A percentile compares a stretch with the other conserved stretches of the same genome.
phyloP scores from a whole-genome alignment of 495 filamentous ascomycete species.

The Hypoxylon crocopeplum region DNA sequence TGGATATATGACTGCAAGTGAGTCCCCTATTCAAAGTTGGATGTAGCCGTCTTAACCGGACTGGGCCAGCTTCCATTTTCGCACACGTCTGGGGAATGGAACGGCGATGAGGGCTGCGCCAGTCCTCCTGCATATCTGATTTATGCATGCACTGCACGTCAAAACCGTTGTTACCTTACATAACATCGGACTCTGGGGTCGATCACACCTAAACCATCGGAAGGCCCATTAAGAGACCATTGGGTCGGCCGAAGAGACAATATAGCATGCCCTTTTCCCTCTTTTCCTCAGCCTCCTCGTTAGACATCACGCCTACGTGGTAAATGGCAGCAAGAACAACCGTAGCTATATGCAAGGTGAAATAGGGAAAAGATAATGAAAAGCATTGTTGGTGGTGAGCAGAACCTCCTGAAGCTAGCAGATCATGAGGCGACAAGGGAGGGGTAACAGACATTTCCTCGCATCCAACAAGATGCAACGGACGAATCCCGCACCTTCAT shows the following conservation, averaged over 20 bases:
- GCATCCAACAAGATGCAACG: slow-evolving; percentile 15
- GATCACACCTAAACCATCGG: slow-evolving; percentile 21
- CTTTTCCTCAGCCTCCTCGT: neutral
- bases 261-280: no score
- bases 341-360: neutral
- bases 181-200: slow-evolving; percentile 27
- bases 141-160: slow-evolving; percentile 38
- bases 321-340: no score
- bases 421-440: slow-evolving; percentile 24
- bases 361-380: slow-evolving; percentile 7
- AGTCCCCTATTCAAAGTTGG: slow-evolving; percentile 22
- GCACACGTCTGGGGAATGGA: slow-evolving; percentile 22
- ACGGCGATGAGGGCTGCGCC: slow-evolving; percentile 24
- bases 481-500: slow-evolving; percentile 18
- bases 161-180: slow-evolving; percentile 34
- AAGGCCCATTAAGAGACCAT: slow-evolving; percentile 7
- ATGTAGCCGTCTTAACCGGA: slow-evolving; percentile 36
- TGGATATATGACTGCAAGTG: slow-evolving; percentile 24
- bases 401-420: slow-evolving; percentile 26
- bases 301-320: neutral
- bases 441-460: slow-evolving; percentile 20
- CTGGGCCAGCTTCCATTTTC: slow-evolving; percentile 33
- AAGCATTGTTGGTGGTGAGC: slow-evolving; percentile 17
- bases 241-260: neutral
- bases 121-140: slow-evolving; percentile 38